These are phyloP conservation scores for Sclerotinia spermophila DNA, from an alignment of 2,329 filamentous ascomycete genomes.

Conservation along the genomic window DNA sequence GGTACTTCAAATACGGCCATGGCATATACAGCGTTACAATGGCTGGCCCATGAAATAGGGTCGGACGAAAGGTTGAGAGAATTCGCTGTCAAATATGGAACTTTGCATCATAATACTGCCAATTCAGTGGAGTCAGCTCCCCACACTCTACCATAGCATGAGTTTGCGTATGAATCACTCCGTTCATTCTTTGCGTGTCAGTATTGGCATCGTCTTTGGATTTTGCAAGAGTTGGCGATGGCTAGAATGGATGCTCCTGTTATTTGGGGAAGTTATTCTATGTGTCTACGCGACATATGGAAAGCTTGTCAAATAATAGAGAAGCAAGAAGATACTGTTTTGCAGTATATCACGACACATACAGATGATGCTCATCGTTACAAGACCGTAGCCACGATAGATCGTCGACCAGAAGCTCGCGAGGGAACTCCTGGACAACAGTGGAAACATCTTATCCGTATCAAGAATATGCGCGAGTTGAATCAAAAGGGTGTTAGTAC, in stretches of 20 bases:
- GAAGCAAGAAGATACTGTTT: slow-evolving; percentile 4
- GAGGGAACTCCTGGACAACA: slow-evolving; percentile 14
- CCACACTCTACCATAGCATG: slow-evolving; percentile 14
- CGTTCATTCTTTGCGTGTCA: slow-evolving; percentile 13
- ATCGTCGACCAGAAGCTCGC: slow-evolving; percentile 11
- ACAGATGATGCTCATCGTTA: neutral
- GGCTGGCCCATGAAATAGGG: slow-evolving; percentile 1
- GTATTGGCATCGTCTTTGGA: slow-evolving; percentile 18
- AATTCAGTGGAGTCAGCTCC: neutral
- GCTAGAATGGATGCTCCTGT: slow-evolving; percentile 10
- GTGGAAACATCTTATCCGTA: slow-evolving; percentile 17
- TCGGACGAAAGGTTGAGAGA: slow-evolving; percentile 1
- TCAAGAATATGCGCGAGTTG: slow-evolving; percentile 6
- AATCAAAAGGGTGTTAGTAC: neutral
- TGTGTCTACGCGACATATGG: slow-evolving; percentile 13
- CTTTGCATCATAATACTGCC: neutral
- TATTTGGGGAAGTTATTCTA: slow-evolving; percentile 5
- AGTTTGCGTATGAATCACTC: neutral
- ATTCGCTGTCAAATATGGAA: slow-evolving; percentile 16
- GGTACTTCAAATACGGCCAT: neutral
- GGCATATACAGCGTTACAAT: slow-evolving; percentile 9
- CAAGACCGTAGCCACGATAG: slow-evolving; percentile 2
- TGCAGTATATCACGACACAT: slow-evolving; percentile 3
- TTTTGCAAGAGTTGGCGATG: slow-evolving; percentile 17
- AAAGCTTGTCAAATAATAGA: slow-evolving; percentile 14